Evolutionary conservation across 768 basidiomycete genomes (phyloP).

Genomic region (Hericium erinaceus): DNA sequence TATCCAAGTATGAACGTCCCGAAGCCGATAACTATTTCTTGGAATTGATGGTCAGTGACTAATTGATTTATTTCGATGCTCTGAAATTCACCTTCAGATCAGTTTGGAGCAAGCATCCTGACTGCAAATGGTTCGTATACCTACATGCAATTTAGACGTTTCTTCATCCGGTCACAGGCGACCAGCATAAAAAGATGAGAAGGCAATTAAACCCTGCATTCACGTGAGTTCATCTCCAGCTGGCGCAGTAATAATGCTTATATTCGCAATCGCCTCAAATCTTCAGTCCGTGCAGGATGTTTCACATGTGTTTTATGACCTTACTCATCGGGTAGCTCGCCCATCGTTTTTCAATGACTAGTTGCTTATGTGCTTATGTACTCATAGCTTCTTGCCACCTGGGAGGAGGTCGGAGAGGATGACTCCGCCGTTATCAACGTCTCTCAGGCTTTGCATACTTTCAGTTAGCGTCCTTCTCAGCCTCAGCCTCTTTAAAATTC

Average conservation of each 20-base stretch:
- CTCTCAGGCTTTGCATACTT: neutral
- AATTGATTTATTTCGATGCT: neutral
- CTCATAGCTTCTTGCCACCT: neutral
- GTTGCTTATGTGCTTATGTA: neutral
- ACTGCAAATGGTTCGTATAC: neutral
- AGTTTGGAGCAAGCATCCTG: neutral
- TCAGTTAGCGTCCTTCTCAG: neutral
- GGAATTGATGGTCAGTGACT: neutral
- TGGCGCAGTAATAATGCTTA: no score
- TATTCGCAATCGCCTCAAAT: neutral
- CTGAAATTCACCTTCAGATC: no score
- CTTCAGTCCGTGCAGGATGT: conserved; percentile 2
- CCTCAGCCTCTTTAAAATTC: neutral
- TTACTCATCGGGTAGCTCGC: neutral
- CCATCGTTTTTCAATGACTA: neutral
- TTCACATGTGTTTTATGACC: neutral
- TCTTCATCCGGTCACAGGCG: neutral
- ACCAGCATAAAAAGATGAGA: conserved; percentile 1
- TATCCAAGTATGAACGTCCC: neutral
- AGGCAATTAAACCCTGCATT: conserved; percentile 1
- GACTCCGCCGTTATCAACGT: neutral
- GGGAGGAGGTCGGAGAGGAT: neutral
- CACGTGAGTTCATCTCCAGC: neutral
- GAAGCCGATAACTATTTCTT: neutral
- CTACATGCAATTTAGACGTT: neutral